Evolutionary conservation across 2,329 filamentous ascomycete species (phyloP).

Genomic region (Botrytis cinerea): DNA sequence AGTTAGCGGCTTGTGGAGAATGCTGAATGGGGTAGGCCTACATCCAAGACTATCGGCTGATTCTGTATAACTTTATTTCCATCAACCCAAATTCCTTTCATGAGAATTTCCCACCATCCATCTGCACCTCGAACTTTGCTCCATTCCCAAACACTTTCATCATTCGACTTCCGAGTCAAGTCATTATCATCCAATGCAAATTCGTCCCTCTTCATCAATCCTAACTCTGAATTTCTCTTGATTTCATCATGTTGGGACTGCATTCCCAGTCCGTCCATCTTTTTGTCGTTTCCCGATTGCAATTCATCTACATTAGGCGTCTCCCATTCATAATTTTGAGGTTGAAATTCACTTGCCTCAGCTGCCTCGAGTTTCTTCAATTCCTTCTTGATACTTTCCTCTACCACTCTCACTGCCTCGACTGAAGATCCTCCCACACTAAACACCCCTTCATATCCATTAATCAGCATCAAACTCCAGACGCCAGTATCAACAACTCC

Average conservation of each 20-base stretch:
- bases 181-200: not conserved
- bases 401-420: slow-evolving; percentile 22
- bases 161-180: not conserved
- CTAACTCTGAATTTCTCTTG: not conserved
- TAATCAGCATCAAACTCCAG: slow-evolving; percentile 34
- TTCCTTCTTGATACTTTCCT: slow-evolving; percentile 18
- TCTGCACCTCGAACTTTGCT: slow-evolving; percentile 33
- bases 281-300: not conserved
- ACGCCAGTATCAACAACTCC: slow-evolving; percentile 28
- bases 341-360: not conserved
- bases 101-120: slow-evolving; percentile 34
- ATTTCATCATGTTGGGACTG: slow-evolving; percentile 14
- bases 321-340: not conserved
- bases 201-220: slow-evolving; percentile 26
- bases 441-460: slow-evolving; percentile 32
- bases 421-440: slow-evolving; percentile 31
- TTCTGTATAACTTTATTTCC: slow-evolving; percentile 29
- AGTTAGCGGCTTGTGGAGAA: not conserved
- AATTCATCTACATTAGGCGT: not conserved
- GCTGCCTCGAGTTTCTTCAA: not conserved
- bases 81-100: slow-evolving; percentile 33
- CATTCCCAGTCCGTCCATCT: not conserved
- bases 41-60: slow-evolving; percentile 33
- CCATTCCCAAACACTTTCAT: slow-evolving; percentile 32
- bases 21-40: not conserved